Evolutionary conservation across 2,329 filamentous ascomycete genomes (phyloP), one percentile per base, ranked within the genome.

Genomic region (Immersiporthe knoxdaviesiana): DNA sequence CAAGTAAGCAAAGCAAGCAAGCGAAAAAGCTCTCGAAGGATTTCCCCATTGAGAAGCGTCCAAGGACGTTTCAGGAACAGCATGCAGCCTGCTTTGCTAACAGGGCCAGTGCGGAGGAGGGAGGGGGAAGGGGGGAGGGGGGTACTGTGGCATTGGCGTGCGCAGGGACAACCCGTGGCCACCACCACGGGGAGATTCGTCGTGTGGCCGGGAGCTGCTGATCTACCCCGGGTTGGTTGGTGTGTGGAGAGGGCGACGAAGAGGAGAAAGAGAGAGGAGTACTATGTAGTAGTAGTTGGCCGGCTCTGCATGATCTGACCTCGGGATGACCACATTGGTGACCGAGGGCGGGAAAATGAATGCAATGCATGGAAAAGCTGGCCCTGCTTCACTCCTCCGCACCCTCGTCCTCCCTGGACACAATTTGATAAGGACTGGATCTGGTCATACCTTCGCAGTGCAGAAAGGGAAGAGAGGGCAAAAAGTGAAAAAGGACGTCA

Each of bases 251-350:
- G 44, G 44, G 8, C 35, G 44, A 47, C 18, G 7, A n/a, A n/a
- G 44, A 47, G 44, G 21, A 47, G 44, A n/a, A 7, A 47, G 41
- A 18, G 41, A 18, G 14, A 35, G 35, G 35, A 35, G 35, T 35
- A 35, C n/a, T n/a, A 8, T 35, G 35, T 35, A 35, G 35, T 35
- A n/a, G 35, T 35, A 35, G 35, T 35, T 30, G 50, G 50, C 24
- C 47, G 47, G 47, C 21, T 5, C 50, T 54, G 50, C 12, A 3
- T 5, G 50, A 30, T 54, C 50, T 27, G 50, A 27, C 50, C 52
- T 56, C 52, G 52, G 52, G 52, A 56, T 30, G 52, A 18, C 27
- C 52, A 56, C 5, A 56, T 56, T 56, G 24, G 52, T 56, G 52
- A 56, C 52, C 52, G 52, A 56, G 44, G 44, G 24, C 24, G 24